Evolutionary conservation across 768 basidiomycete genomes (phyloP).

Genomic region (Termitomyces titanicus): DNA sequence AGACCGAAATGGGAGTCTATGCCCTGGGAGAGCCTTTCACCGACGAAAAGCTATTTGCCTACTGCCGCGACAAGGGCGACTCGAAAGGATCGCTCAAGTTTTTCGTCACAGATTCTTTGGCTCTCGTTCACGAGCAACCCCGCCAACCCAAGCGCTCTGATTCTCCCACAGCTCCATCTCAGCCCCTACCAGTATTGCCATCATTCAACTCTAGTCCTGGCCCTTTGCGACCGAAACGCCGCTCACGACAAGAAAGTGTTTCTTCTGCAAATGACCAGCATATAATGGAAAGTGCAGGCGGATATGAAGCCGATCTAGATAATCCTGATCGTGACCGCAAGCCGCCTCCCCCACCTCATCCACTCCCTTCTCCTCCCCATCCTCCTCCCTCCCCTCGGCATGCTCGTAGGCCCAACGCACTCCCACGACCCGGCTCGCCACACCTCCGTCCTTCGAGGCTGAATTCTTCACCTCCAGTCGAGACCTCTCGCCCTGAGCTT

Average conservation of each 20-base stretch:
- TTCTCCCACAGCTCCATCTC: slow-evolving; percentile 30
- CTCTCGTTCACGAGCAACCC: slow-evolving; percentile 52
- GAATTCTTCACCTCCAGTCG: slow-evolving; percentile 29
- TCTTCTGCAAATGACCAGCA: slow-evolving; percentile 67
- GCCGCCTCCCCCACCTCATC: slow-evolving; percentile 34
- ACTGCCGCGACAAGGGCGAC: slow-evolving; percentile 75
- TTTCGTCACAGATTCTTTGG: slow-evolving; percentile 66
- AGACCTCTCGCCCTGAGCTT: slow-evolving; percentile 14
- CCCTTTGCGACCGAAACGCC: slow-evolving; percentile 50
- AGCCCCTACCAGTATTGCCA: slow-evolving; percentile 34
- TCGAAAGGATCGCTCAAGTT: slow-evolving; percentile 80
- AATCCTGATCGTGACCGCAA: slow-evolving; percentile 54
- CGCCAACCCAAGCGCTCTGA: slow-evolving; percentile 31
- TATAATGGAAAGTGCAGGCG: slow-evolving; percentile 47
- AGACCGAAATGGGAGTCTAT: slow-evolving; percentile 80
- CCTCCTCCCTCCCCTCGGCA: slow-evolving; percentile 35
- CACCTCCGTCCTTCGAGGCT: slow-evolving; percentile 25
- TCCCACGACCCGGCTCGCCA: slow-evolving; percentile 33
- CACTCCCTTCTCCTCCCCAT: slow-evolving; percentile 22
- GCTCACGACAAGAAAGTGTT: slow-evolving; percentile 61
- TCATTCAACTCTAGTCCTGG: slow-evolving; percentile 30
- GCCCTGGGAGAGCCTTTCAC: slow-evolving; percentile 72
- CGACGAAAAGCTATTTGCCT: slow-evolving; percentile 64
- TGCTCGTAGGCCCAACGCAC: slow-evolving; percentile 33
- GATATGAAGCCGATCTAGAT: slow-evolving; percentile 75